phyloP scores from a whole-genome alignment of 495 filamentous ascomycete genomes.

The Xylaria acuta region DNA sequence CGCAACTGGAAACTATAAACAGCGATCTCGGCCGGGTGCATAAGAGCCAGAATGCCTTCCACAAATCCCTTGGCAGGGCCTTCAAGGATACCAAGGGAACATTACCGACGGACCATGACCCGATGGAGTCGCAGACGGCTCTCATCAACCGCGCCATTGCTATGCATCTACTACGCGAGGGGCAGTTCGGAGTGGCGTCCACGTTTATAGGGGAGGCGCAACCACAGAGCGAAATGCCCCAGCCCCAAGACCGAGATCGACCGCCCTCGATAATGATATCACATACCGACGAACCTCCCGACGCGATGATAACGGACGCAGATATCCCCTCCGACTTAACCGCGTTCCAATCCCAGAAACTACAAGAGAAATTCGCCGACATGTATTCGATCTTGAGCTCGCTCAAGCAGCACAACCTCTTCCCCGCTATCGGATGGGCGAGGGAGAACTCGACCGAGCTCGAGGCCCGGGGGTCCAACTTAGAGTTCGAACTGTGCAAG shows the following conservation, averaged over 20 bases:
- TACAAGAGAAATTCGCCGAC: slow-evolving; percentile 79
- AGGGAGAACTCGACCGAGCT: slow-evolving; percentile 69
- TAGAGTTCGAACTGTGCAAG: slow-evolving; percentile 91
- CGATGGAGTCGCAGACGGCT: slow-evolving; percentile 72
- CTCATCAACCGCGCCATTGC: slow-evolving; percentile 92
- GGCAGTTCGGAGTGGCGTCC: slow-evolving; percentile 84
- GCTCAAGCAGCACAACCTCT: slow-evolving; percentile 73
- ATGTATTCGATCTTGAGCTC: slow-evolving; percentile 91
- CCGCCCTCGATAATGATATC: slow-evolving; percentile 25
- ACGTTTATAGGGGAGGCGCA: slow-evolving; percentile 76
- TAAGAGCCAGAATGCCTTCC: slow-evolving; percentile 76
- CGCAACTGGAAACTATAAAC: slow-evolving; percentile 77
- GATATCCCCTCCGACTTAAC: slow-evolving; percentile 51
- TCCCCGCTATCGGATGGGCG: slow-evolving; percentile 88
- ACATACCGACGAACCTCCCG: slow-evolving; percentile 25
- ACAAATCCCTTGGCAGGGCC: slow-evolving; percentile 80
- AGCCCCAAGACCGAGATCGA: slow-evolving; percentile 14
- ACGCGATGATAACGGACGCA: slow-evolving; percentile 39
- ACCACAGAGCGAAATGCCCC: slow-evolving; percentile 26
- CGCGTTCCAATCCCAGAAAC: slow-evolving; percentile 65
- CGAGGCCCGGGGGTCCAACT: slow-evolving; percentile 83
- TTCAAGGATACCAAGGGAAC: slow-evolving; percentile 48
- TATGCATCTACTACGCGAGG: slow-evolving; percentile 95
- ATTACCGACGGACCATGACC: slow-evolving; percentile 81
- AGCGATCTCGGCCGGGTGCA: slow-evolving; percentile 82